Evolutionary conservation across 2,329 filamentous ascomycete genomes (phyloP).

Genomic region (Fusarium sp.): DNA sequence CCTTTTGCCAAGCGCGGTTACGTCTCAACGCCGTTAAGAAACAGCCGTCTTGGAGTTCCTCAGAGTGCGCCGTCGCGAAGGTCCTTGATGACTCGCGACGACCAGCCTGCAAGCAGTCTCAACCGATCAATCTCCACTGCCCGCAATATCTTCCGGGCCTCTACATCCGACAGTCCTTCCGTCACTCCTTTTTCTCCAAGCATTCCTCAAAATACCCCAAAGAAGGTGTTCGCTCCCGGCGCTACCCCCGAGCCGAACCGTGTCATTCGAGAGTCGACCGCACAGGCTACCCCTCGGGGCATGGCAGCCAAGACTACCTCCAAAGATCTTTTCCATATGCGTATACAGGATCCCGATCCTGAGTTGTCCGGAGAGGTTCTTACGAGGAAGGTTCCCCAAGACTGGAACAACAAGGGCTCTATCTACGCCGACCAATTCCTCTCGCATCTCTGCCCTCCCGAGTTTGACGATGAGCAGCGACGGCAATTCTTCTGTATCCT

Average conservation of each 20-base stretch:
- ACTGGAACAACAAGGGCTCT: conserved; percentile 63
- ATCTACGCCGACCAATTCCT: conserved; percentile 71
- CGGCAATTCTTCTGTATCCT: conserved; percentile 73
- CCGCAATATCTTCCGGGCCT: conserved; percentile 58
- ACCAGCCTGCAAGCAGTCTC: conserved; percentile 51
- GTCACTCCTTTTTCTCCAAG: conserved; percentile 57
- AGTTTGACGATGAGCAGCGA: conserved; percentile 68
- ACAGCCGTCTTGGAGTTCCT: conserved; percentile 54
- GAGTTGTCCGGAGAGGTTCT: conserved; percentile 67
- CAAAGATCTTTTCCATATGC: conserved; percentile 67
- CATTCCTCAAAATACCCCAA: conserved; percentile 57
- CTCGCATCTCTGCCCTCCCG: conserved; percentile 65
- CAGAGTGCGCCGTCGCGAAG: conserved; percentile 53
- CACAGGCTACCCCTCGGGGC: conserved; percentile 61
- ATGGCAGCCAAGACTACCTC: conserved; percentile 61
- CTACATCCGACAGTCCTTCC: conserved; percentile 50
- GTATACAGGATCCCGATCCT: conserved; percentile 67
- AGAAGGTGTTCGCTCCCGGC: conserved; percentile 60
- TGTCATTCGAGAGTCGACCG: conserved; percentile 57
- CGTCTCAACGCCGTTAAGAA: conserved; percentile 52
- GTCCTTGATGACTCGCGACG: conserved; percentile 51
- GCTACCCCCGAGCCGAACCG: conserved; percentile 58
- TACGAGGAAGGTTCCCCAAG: conserved; percentile 64
- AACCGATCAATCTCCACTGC: conserved; percentile 51
- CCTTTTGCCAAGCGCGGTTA: conserved; percentile 58